phyloP scores from a whole-genome alignment of 495 filamentous ascomycete species.

The Neurospora tetraspora region DNA sequence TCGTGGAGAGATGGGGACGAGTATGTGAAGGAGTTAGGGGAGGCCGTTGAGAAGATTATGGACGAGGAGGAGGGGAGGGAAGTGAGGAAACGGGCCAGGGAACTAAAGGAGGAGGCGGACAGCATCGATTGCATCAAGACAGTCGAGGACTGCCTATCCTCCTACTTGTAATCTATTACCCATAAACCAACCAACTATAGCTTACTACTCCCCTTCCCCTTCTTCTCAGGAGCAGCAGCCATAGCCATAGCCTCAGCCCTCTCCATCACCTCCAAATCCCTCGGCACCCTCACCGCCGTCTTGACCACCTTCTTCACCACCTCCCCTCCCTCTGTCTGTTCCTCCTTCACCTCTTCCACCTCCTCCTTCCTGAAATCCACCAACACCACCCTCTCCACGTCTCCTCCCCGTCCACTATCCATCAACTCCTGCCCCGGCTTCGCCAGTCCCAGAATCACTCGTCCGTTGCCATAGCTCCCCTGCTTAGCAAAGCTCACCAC shows the following conservation, averaged over 20 bases:
- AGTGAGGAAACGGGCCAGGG: background rate
- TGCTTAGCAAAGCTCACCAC: conserved; percentile 38
- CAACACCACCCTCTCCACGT: conserved; percentile 62
- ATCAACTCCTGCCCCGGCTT: conserved; percentile 63
- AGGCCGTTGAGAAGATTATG: conserved; percentile 19
- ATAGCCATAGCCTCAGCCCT: conserved; percentile 13
- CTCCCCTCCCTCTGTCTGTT: conserved; percentile 23
- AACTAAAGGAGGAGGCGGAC: conserved; percentile 15
- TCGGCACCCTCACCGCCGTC: conserved; percentile 13
- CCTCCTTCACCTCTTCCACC: conserved; percentile 44
- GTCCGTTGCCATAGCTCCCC: conserved; percentile 22
- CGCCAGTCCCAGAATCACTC: conserved; percentile 56
- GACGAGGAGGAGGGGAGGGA: conserved; percentile 5
- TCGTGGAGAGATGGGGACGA: conserved; percentile 5
- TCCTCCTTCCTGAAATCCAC: conserved; percentile 52
- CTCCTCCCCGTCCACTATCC: conserved; percentile 51
- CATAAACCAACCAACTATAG: background rate
- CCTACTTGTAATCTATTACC: background rate
- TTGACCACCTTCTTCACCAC: conserved; percentile 39
- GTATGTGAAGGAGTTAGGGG: conserved; percentile 12
- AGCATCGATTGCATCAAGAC: conserved; percentile 15
- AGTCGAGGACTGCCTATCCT: conserved; percentile 1
- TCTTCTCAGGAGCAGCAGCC: background rate
- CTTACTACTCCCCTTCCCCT: conserved; percentile 1
- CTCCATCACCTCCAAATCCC: conserved; percentile 17